phyloP scores from a whole-genome alignment of 345 rosid genomes.

The Eutrema heterophyllum region DNA sequence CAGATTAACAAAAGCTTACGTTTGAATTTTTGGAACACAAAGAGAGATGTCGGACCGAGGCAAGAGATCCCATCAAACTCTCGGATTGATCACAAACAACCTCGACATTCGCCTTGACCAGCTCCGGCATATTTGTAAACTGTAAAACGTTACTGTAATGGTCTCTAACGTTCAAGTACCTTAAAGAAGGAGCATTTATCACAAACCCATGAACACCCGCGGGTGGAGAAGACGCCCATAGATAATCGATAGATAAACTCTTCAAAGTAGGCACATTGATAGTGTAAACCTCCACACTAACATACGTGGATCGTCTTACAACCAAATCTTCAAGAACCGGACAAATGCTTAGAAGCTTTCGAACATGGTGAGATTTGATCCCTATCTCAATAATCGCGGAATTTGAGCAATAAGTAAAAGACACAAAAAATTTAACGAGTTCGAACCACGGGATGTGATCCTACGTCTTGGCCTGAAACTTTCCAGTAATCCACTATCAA shows the following conservation, averaged over 20 bases:
- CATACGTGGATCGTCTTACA: background rate
- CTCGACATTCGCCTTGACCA: conserved; percentile 5
- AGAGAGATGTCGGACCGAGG: background rate
- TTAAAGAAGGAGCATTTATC: background rate
- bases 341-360: conserved; percentile 1
- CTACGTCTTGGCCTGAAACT: too few species aligned
- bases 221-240: background rate
- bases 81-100: background rate
- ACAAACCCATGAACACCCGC: conserved; percentile 7
- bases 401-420: too few species aligned
- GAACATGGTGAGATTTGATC: too few species aligned
- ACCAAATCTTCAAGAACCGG: background rate
- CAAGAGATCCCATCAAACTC: background rate
- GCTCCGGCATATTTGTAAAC: background rate
- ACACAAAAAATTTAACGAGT: too few species aligned
- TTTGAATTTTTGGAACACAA: background rate
- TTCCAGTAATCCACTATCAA: too few species aligned
- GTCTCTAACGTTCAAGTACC: background rate
- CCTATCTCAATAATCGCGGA: too few species aligned
- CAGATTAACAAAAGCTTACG: background rate
- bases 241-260: background rate
- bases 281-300: background rate
- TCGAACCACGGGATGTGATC: too few species aligned
- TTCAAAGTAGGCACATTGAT: background rate
- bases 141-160: background rate